Evolutionary conservation across 768 basidiomycete genomes (phyloP).

Genomic region (Russula compacta): DNA sequence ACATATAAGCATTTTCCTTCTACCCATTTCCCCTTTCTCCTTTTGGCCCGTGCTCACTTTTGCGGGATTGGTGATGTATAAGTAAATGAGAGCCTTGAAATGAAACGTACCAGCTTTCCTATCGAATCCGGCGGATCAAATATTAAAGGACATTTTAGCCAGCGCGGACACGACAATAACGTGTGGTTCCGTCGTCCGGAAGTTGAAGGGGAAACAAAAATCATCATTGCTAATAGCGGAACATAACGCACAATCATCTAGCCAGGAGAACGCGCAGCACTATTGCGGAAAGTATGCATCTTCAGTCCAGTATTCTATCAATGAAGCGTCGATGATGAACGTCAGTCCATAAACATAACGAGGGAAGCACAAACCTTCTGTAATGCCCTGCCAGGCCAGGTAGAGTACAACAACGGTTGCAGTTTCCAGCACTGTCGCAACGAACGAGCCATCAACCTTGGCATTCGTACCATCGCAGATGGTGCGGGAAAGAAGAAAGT

Average conservation of each 20-base stretch:
- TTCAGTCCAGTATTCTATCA: constrained; percentile 38
- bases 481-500: constrained; percentile 68
- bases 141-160: no score
- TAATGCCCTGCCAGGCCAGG: constrained; percentile 80
- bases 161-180: no score
- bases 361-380: constrained; percentile 56
- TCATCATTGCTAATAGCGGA: background rate
- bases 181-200: background rate
- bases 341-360: background rate
- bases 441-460: constrained; percentile 79
- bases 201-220: background rate
- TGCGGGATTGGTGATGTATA: constrained; percentile 1
- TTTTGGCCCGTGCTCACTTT: background rate
- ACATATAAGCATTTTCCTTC: background rate
- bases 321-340: background rate
- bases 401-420: constrained; percentile 59
- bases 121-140: background rate
- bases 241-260: background rate
- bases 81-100: constrained; percentile 4
- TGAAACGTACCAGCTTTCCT: background rate
- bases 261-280: background rate
- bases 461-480: constrained; percentile 60
- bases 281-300: constrained; percentile 33
- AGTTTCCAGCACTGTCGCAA: constrained; percentile 80
- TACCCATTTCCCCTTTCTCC: background rate